Percentiles rank a stretch among this genome's conserved stretches.
These are phyloP conservation scores for Cladosporium sp. DNA, from an alignment of 2,329 filamentous ascomycete genomes.

Conservation along the genomic window DNA sequence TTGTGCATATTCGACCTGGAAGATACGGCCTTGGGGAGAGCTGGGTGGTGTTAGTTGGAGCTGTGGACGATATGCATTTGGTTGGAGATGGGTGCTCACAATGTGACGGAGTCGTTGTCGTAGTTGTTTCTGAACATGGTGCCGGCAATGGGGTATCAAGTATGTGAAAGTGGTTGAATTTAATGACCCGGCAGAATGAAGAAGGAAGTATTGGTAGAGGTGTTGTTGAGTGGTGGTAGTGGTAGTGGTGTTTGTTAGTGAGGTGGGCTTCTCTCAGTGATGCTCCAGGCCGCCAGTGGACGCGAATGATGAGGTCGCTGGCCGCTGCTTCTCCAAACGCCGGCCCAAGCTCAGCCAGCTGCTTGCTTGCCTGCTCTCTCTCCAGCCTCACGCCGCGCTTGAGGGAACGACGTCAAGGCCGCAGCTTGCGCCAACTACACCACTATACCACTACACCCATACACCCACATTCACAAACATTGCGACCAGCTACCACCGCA, in stretches of 20 bases:
- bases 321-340: background rate
- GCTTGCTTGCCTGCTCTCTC: slow-evolving; percentile 3
- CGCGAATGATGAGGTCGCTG: slow-evolving; percentile 14
- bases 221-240: background rate
- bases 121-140: slow-evolving; percentile 99
- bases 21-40: slow-evolving; percentile 98
- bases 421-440: background rate
- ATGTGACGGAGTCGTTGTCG: slow-evolving; percentile 99
- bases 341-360: slow-evolving; percentile 2
- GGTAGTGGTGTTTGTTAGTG: background rate
- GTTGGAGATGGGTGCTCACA: slow-evolving; percentile 55
- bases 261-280: background rate
- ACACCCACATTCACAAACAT: background rate
- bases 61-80: background rate
- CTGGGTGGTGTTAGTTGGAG: slow-evolving; percentile 43
- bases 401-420: slow-evolving; percentile 15
- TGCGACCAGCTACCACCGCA: background rate
- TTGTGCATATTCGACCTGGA: slow-evolving; percentile 98
- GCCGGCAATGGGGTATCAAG: slow-evolving; percentile 24
- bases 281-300: slow-evolving; percentile 12
- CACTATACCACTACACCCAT: background rate
- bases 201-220: background rate
- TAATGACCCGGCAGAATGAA: background rate
- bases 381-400: slow-evolving; percentile 13
- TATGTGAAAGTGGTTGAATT: slow-evolving; percentile 6